Conservation (phyloP, 2,329 filamentous ascomycete genomes). For the Leptographium flavum region DNA sequence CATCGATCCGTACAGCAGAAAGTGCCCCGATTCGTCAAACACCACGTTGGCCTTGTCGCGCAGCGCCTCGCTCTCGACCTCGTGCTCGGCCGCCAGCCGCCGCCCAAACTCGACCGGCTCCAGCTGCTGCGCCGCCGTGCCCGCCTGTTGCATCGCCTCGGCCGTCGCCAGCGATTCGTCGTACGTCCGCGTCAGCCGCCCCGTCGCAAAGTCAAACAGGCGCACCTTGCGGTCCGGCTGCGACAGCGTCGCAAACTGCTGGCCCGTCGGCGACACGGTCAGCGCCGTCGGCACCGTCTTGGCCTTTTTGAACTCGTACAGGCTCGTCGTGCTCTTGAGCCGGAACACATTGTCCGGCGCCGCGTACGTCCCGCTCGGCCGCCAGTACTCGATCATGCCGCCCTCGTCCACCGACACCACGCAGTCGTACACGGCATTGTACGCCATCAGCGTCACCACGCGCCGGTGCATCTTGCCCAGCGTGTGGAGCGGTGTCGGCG, state of each 20-base stretch:
- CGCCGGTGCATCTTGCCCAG: conserved; percentile 68
- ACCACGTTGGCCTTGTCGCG: conserved; percentile 68
- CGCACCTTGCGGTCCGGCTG: conserved; percentile 88
- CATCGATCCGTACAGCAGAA: conserved; percentile 87
- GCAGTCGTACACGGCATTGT: conserved; percentile 80
- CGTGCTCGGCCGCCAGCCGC: conserved; percentile 70
- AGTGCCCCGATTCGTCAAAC: conserved; percentile 93
- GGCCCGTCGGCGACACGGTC: conserved; percentile 72
- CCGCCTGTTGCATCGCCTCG: conserved; percentile 92
- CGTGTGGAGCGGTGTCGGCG: conserved; percentile 49
- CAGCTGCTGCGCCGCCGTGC: conserved; percentile 63
- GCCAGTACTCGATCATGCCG: conserved; percentile 97
- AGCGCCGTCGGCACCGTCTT: conserved; percentile 74
- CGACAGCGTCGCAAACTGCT: conserved; percentile 78
- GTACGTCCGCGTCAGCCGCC: conserved; percentile 80
- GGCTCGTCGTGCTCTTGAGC: conserved; percentile 82
- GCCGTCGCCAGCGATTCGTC: conserved; percentile 85
- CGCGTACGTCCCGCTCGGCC: conserved; percentile 63
- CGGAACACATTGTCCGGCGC: conserved; percentile 87
- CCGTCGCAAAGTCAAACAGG: conserved; percentile 82
- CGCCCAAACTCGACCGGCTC: conserved; percentile 89
- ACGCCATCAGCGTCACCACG: conserved; percentile 72
- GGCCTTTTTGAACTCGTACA: conserved; percentile 95
- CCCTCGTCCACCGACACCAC: conserved; percentile 78
- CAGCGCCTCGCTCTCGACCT: conserved; percentile 50